phyloP scores from a whole-genome alignment of 495 filamentous ascomycete species.

The Pyrenopolyporus hunteri region DNA sequence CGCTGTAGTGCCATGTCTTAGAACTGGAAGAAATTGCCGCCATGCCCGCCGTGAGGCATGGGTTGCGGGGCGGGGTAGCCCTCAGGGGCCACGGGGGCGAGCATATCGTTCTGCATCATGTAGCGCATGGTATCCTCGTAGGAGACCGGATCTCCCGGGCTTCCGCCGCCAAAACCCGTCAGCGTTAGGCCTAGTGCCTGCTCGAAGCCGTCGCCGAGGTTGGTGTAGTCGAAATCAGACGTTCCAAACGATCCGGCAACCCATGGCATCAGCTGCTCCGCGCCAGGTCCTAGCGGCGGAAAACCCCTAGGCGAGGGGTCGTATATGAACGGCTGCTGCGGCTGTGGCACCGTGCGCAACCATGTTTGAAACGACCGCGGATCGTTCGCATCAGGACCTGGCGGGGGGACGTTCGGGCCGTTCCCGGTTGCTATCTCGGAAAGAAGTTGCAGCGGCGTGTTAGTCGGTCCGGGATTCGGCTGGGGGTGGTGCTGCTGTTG shows the following conservation, averaged over 20 bases:
- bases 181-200: slow-evolving; percentile 60
- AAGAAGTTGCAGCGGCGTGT: slow-evolving; percentile 67
- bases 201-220: slow-evolving; percentile 53
- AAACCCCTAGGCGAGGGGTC: slow-evolving; percentile 22
- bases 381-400: slow-evolving; percentile 8
- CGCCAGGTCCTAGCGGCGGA: not conserved
- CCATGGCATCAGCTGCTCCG: slow-evolving; percentile 41
- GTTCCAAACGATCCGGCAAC: slow-evolving; percentile 37
- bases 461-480: slow-evolving; percentile 42
- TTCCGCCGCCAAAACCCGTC: slow-evolving; percentile 44
- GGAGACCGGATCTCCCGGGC: slow-evolving; percentile 32
- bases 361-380: slow-evolving; percentile 11
- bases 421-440: slow-evolving; percentile 72
- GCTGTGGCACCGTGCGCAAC: slow-evolving; percentile 19
- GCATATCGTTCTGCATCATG: slow-evolving; percentile 43
- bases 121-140: slow-evolving; percentile 43
- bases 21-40: not conserved
- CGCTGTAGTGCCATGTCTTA: no score
- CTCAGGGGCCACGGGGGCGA: slow-evolving; percentile 20
- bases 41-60: not conserved
- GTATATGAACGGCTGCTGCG: slow-evolving; percentile 40
- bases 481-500: slow-evolving; percentile 37
- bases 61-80: slow-evolving; percentile 5
- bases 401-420: slow-evolving; percentile 31
- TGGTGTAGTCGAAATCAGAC: slow-evolving; percentile 47